phyloP scores from a whole-genome alignment of 2,329 filamentous ascomycete genomes.

The Orbilia quercus region DNA sequence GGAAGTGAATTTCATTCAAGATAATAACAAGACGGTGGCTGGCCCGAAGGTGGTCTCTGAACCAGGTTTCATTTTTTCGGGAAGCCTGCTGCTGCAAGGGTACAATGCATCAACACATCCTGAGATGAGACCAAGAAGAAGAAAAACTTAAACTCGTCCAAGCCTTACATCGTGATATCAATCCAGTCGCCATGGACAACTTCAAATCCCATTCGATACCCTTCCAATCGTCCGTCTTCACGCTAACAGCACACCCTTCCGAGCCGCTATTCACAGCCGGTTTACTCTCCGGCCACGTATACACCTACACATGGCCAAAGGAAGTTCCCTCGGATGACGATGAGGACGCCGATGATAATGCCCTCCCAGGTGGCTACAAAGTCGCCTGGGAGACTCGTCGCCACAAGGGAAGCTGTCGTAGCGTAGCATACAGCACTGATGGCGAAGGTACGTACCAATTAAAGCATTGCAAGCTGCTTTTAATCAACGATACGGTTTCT shows the following conservation, averaged over 20 bases:
- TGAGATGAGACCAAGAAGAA: neutral
- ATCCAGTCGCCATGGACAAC: conserved; percentile 30
- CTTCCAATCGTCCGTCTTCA: conserved; percentile 85
- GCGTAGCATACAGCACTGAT: conserved; percentile 80
- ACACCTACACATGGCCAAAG: conserved; percentile 69
- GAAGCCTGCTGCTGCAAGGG: no score
- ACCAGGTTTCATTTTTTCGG: no score
- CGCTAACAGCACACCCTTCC: conserved; percentile 84
- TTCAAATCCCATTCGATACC: conserved; percentile 72
- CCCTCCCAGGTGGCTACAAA: conserved; percentile 62
- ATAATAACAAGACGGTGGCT: no score
- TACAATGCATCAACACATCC: no score
- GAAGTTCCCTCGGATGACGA: conserved; percentile 32
- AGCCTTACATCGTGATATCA: neutral
- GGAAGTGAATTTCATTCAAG: no score
- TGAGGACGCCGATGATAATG: conserved; percentile 22
- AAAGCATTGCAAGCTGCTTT: conserved; percentile 66
- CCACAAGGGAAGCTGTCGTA: conserved; percentile 93
- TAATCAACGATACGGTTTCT: conserved; percentile 10
- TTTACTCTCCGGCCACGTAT: conserved; percentile 83
- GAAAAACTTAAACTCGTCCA: neutral
- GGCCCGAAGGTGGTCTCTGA: no score
- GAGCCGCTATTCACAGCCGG: conserved; percentile 88
- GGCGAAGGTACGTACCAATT: conserved; percentile 70
- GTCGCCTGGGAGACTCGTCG: conserved; percentile 86